Evolutionary conservation across 805 yeast genomes (phyloP), one percentile per base, ranked within the genome.

Genomic region (Middelhovenomyces tepae): DNA sequence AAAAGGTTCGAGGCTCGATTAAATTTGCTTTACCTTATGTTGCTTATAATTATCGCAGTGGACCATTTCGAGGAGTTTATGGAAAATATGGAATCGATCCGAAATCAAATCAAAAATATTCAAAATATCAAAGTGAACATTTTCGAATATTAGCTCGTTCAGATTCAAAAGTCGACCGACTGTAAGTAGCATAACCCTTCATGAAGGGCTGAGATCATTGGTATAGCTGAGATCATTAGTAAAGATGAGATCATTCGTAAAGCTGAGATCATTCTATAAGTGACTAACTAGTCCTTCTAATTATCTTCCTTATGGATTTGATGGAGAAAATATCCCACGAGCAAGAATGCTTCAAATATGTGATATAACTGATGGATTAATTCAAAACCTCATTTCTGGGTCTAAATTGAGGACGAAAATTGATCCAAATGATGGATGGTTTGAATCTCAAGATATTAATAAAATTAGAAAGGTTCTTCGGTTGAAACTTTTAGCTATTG

Each of bases 21-120:
- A 76, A 80, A 45, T 76, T 71, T 42, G 93, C 95, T 0, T 54
- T 91, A 31, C 94, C 97, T 0, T 78, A 82, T 52, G 80, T 85
- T 0, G 70, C 95, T 0, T 91, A 75, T 52, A 69, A 84, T 26
- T 81, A 76, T 52, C 74, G 80, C 22, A 81, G 80, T 48, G 98
- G 98, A 0, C 98, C 97, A 0, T 91, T 95, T 94, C 69, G 97
- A 46, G 85, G 84, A 39, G 73, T 91, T 7, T 85, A 79, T 52
- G 75, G 86, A 28, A 70, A 63, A 43, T 74, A 76, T 44, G 96
- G 95, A 1, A 65, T 76, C 24, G 83, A 89, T 56, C 96, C 97
- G 0, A 60, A 71, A 26, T 46, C 56, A 2, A 74, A 78, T 29
- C 47, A 58, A 1, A 51, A 61, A 8, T 77, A 65, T 45, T 77